Evolutionary conservation across 495 filamentous ascomycete species (phyloP).

Genomic region (Penicillium silybi): DNA sequence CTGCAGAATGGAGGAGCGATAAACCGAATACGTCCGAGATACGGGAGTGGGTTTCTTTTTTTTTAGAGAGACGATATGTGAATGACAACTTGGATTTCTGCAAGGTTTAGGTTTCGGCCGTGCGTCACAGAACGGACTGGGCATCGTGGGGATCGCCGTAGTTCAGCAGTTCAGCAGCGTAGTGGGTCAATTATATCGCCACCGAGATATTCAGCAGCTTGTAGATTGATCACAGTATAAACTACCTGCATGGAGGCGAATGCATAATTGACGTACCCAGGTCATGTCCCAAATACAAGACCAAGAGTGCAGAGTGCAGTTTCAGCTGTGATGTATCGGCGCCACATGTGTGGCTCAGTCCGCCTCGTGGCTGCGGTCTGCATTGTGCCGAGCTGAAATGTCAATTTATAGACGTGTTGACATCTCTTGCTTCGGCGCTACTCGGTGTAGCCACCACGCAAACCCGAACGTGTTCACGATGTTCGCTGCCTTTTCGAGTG

Average conservation of each 20-base stretch:
- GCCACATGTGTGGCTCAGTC: conserved; percentile 27
- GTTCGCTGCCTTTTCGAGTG: neutral
- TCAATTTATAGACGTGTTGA: neutral
- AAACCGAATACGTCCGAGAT: neutral
- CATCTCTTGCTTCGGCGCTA: neutral
- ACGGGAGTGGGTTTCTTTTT: conserved; percentile 4
- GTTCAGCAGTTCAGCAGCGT: neutral
- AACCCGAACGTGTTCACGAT: neutral
- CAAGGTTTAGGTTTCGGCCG: conserved; percentile 15
- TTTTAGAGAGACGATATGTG: conserved; percentile 17
- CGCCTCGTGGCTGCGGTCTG: conserved; percentile 6
- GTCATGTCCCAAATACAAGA: neutral
- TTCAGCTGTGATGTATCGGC: conserved; percentile 14
- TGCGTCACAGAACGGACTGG: conserved; percentile 7
- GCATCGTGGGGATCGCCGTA: neutral
- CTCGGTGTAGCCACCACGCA: neutral
- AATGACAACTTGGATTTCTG: conserved; percentile 16
- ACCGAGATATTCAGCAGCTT: neutral
- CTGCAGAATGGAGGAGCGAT: conserved; percentile 2
- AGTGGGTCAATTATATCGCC: neutral
- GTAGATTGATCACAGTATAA: neutral
- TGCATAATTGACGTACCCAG: neutral
- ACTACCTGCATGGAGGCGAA: neutral
- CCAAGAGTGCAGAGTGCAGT: neutral
- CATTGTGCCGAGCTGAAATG: neutral